Percentiles rank a stretch among this genome's conserved stretches.
Evolutionary conservation across 2,329 filamentous ascomycete species (phyloP).

Genomic region (Colletotrichum camelliae): DNA sequence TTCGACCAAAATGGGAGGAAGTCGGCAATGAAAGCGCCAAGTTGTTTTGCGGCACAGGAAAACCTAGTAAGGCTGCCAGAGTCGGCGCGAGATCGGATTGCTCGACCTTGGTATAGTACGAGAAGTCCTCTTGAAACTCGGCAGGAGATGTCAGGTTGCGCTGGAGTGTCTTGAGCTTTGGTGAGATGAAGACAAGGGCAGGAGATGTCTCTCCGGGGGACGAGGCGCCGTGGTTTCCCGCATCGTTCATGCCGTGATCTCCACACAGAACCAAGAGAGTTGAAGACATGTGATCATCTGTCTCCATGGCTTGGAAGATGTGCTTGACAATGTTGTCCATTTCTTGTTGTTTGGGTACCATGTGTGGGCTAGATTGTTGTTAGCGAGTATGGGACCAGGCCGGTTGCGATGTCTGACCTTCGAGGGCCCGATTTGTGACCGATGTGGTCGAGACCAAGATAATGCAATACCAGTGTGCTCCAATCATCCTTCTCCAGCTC

Average conservation of each 20-base stretch:
- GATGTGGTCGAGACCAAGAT: slow-evolving; percentile 94
- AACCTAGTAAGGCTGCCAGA: slow-evolving; percentile 82
- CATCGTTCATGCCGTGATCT: slow-evolving; percentile 99
- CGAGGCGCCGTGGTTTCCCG: slow-evolving; percentile 94
- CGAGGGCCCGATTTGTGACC: slow-evolving; percentile 93
- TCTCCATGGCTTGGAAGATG: slow-evolving; percentile 79
- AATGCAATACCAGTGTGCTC: slow-evolving; percentile 94
- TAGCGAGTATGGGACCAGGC: neutral
- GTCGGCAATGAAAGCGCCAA: slow-evolving; percentile 80
- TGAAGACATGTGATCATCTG: slow-evolving; percentile 71
- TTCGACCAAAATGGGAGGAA: slow-evolving; percentile 79
- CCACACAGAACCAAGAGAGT: slow-evolving; percentile 87
- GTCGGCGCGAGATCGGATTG: slow-evolving; percentile 95
- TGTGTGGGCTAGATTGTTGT: slow-evolving; percentile 70
- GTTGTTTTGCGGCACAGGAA: slow-evolving; percentile 89
- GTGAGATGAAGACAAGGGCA: slow-evolving; percentile 88
- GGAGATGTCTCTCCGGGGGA: slow-evolving; percentile 93
- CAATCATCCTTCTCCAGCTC: slow-evolving; percentile 83
- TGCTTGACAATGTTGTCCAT: slow-evolving; percentile 85
- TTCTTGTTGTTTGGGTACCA: slow-evolving; percentile 90
- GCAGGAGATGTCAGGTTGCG: slow-evolving; percentile 55
- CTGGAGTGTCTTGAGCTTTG: slow-evolving; percentile 71
- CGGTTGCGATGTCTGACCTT: slow-evolving; percentile 55
- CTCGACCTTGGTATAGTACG: slow-evolving; percentile 85
- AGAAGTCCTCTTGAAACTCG: slow-evolving; percentile 70